Evolutionary conservation across 768 basidiomycete species (phyloP).

Genomic region (Suillus weaverae): DNA sequence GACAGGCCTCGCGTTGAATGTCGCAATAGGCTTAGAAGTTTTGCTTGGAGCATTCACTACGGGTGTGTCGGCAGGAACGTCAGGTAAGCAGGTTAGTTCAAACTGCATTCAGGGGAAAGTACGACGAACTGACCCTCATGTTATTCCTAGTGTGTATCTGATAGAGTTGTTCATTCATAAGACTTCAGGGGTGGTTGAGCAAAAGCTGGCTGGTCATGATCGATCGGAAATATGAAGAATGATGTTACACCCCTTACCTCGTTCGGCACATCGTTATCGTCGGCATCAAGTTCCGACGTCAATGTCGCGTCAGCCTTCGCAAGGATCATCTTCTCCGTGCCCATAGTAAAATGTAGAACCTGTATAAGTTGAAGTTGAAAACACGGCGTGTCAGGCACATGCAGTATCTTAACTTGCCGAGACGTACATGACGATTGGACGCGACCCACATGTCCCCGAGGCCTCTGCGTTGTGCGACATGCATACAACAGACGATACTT

Average conservation of each 20-base stretch:
- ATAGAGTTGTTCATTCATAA: no score
- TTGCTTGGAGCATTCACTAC: no score
- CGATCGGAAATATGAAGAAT: conserved; percentile 14
- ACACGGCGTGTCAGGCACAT: neutral
- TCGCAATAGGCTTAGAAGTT: no score
- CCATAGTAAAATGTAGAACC: conserved; percentile 45
- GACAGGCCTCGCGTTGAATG: no score
- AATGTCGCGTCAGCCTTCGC: conserved; percentile 47
- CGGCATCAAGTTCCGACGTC: conserved; percentile 46
- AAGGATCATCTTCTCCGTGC: conserved; percentile 53
- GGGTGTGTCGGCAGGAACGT: no score
- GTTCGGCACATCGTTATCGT: conserved; percentile 61
- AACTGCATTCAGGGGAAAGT: no score
- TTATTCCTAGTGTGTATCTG: no score
- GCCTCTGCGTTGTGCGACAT: conserved; percentile 41
- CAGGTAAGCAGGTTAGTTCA: no score
- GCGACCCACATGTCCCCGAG: conserved; percentile 64
- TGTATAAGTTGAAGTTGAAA: neutral
- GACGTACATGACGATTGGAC: conserved; percentile 54
- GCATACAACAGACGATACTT: conserved; percentile 64
- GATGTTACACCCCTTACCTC: conserved; percentile 46
- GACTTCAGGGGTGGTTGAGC: conserved; percentile 38
- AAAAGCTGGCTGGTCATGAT: conserved; percentile 58
- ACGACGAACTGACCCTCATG: no score
- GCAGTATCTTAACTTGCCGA: neutral